Conservation (phyloP, 345 rosid genomes). For the Mercurialis annua region DNA sequence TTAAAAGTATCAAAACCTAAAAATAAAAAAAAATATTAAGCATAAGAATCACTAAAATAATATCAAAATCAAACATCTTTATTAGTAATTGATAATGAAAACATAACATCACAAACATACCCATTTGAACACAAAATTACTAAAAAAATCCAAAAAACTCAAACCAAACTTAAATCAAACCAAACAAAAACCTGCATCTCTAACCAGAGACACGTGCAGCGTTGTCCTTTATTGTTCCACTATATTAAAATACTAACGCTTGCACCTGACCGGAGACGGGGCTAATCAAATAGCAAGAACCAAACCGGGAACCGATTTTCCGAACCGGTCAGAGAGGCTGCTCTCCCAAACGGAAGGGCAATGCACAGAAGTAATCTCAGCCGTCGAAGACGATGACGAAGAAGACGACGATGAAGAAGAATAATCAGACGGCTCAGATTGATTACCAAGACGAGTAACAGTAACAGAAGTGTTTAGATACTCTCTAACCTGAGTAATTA, state of each 20-base stretch:
- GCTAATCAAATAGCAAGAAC: slow-evolving; percentile 72
- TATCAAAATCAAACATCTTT: slow-evolving; percentile 8
- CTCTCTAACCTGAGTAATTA: slow-evolving; percentile 87
- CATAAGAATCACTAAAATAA: neutral
- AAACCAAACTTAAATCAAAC: neutral
- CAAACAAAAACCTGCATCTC: slow-evolving; percentile 28
- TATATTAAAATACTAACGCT: slow-evolving; percentile 12
- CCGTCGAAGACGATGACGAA: slow-evolving; percentile 17
- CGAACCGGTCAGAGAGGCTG: slow-evolving; percentile 57
- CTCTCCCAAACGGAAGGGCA: slow-evolving; percentile 89
- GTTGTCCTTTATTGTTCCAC: slow-evolving; percentile 12
- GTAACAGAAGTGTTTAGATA: slow-evolving; percentile 92
- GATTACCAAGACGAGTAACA: slow-evolving; percentile 65
- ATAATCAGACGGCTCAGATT: slow-evolving; percentile 17
- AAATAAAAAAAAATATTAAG: too few relatives aligned
- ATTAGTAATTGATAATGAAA: slow-evolving; percentile 18
- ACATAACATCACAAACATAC: neutral
- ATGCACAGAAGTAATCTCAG: slow-evolving; percentile 46
- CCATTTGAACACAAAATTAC: neutral
- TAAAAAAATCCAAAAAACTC: neutral
- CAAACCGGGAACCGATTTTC: slow-evolving; percentile 90
- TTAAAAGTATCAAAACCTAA: too few relatives aligned
- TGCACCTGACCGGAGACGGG: slow-evolving; percentile 23
- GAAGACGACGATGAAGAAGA: slow-evolving; percentile 7
- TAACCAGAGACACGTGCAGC: slow-evolving; percentile 14